Conservation (phyloP, 1,284 basidiomycete species). For the Rhodotorula sp. region DNA sequence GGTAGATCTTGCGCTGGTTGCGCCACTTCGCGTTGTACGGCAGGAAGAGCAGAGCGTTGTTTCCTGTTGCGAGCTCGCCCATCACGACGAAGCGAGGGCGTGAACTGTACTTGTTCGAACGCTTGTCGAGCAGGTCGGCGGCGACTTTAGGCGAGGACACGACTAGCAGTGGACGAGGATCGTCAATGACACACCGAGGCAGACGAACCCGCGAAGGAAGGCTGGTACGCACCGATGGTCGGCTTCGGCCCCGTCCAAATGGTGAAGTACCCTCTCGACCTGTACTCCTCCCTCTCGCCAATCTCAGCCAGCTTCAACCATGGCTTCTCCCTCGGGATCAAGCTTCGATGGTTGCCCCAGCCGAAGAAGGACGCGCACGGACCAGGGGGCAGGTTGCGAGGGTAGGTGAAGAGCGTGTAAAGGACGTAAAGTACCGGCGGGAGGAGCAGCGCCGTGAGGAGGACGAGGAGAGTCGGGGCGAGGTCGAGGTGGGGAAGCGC, state of each 20-base stretch:
- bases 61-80: conserved; percentile 39
- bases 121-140: conserved; percentile 43
- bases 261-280: neutral
- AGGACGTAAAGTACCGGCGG: neutral
- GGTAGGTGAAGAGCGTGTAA: neutral
- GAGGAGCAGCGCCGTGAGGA: neutral
- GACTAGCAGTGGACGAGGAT: neutral
- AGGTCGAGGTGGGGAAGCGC: neutral
- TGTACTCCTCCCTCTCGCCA: neutral
- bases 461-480: neutral
- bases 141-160: conserved; percentile 40
- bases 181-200: neutral
- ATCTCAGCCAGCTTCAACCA: conserved; percentile 1
- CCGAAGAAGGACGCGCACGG: neutral
- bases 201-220: neutral
- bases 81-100: conserved; percentile 44
- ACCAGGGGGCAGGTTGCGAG: conserved; percentile 1
- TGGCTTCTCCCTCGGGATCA: conserved; percentile 5
- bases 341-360: conserved; percentile 4
- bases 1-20: conserved; percentile 42
- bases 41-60: neutral
- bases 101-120: conserved; percentile 41
- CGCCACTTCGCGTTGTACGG: conserved; percentile 36
- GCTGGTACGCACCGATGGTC: conserved; percentile 3
- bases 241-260: conserved; percentile 15